Evolutionary conservation across 2,329 filamentous ascomycete genomes (phyloP).

Genomic region (Claviceps cyperi): DNA sequence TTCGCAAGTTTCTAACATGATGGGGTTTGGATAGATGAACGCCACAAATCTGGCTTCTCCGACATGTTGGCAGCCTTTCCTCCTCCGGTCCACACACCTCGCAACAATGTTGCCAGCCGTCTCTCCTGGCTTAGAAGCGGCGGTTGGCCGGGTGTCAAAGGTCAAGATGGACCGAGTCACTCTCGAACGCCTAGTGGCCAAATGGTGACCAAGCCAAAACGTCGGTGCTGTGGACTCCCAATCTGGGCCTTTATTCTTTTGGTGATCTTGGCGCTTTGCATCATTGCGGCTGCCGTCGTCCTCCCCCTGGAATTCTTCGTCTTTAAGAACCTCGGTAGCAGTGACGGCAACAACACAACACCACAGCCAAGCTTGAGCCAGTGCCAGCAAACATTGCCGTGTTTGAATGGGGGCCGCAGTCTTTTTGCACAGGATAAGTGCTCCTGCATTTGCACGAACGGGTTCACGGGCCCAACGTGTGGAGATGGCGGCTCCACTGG

Average conservation of each 20-base stretch:
- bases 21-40: conserved; percentile 21
- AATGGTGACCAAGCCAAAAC: conserved; percentile 17
- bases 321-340: conserved; percentile 32
- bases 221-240: conserved; percentile 73
- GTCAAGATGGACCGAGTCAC: conserved; percentile 7
- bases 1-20: conserved; percentile 3
- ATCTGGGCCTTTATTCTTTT: conserved; percentile 60
- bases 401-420: conserved; percentile 69
- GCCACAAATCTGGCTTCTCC: conserved; percentile 39
- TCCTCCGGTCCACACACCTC: conserved; percentile 38
- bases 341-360: conserved; percentile 12
- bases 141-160: conserved; percentile 35
- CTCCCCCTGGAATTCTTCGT: conserved; percentile 57
- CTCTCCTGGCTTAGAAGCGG: conserved; percentile 31
- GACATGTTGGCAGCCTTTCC: conserved; percentile 54
- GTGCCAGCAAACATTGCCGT: conserved; percentile 50
- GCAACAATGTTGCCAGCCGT: conserved; percentile 28
- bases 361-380: conserved; percentile 25
- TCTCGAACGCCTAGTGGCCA: conserved; percentile 6
- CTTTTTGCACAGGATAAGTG: conserved; percentile 55
- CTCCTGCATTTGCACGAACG: conserved; percentile 77
- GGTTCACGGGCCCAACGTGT: conserved; percentile 54
- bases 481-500: conserved; percentile 30
- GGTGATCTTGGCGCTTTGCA: conserved; percentile 48
- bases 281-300: conserved; percentile 69